These are phyloP conservation scores for Paracorniculantispora psalliotae DNA, from an alignment of 2,329 filamentous ascomycete genomes.

Conservation along the genomic window DNA sequence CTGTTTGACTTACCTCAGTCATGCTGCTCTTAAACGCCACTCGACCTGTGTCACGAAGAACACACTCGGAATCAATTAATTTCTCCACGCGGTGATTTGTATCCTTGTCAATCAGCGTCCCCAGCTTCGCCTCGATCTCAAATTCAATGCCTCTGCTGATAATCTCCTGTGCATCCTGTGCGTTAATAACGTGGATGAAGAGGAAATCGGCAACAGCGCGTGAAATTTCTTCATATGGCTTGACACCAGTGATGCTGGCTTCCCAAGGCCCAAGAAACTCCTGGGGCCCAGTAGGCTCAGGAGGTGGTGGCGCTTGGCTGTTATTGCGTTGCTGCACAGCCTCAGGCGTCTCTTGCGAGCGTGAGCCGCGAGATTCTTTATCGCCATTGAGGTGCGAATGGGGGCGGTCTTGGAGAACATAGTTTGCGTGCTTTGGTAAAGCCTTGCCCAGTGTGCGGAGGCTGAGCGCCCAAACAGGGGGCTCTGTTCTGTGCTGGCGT, in stretches of 20 bases:
- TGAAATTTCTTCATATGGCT: constrained; percentile 70
- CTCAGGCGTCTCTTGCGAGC: constrained; percentile 41
- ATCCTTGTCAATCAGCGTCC: constrained; percentile 70
- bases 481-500: constrained; percentile 30
- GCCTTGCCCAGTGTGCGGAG: constrained; percentile 30
- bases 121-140: constrained; percentile 93
- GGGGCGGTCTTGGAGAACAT: constrained; percentile 37
- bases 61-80: constrained; percentile 63
- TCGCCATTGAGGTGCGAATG: constrained; percentile 36
- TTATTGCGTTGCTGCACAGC: constrained; percentile 2
- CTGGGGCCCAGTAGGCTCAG: constrained; percentile 24
- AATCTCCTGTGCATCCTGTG: constrained; percentile 61
- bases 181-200: constrained; percentile 63
- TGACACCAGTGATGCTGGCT: constrained; percentile 61
- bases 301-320: constrained; percentile 18
- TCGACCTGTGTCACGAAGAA: constrained; percentile 57
- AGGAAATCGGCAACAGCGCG: constrained; percentile 77
- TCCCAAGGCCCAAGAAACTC: constrained; percentile 56
- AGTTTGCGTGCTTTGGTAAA: constrained; percentile 39
- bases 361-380: constrained; percentile 37
- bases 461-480: constrained; percentile 47
- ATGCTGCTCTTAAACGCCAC: constrained; percentile 81
- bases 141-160: constrained; percentile 64
- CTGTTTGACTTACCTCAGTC: constrained; percentile 64
- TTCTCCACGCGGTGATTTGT: constrained; percentile 65